Conservation (phyloP, 306 rosid species). For the Inga leiocalycina region DNA sequence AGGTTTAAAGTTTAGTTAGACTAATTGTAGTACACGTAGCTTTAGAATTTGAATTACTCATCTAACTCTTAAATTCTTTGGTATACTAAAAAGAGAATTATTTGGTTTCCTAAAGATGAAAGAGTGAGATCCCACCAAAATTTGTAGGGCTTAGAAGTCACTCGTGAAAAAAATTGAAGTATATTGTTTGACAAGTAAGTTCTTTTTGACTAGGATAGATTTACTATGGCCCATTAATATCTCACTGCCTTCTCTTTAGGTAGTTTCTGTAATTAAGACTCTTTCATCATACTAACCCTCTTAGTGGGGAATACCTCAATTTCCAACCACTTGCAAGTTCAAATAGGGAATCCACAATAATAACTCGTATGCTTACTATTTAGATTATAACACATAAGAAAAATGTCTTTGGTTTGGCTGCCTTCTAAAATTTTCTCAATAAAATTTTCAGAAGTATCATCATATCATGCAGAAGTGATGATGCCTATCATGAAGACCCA, state of each 20-base stretch:
- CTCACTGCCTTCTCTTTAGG: constrained; percentile 63
- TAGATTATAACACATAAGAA: not conserved
- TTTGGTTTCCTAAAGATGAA: not conserved
- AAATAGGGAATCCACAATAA: constrained; percentile 22
- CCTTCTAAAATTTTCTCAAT: not conserved
- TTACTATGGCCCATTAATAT: constrained; percentile 78
- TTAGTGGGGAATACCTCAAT: constrained; percentile 44
- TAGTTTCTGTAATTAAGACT: constrained; percentile 28
- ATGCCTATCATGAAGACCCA: constrained; percentile 51
- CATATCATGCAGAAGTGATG: constrained; percentile 37
- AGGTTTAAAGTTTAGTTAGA: not conserved
- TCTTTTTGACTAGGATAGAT: constrained; percentile 60
- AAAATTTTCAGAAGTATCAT: constrained; percentile 2
- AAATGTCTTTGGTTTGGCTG: not conserved
- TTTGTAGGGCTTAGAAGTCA: constrained; percentile 60
- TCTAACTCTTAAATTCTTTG: not conserved
- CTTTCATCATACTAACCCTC: constrained; percentile 36
- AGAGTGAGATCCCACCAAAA: constrained; percentile 38
- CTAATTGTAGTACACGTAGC: not conserved
- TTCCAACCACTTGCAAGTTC: constrained; percentile 50
- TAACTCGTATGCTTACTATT: not conserved
- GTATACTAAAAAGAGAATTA: not conserved
- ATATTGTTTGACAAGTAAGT: constrained; percentile 49
- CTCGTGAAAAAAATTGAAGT: constrained; percentile 51
- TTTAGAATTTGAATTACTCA: not conserved